These are phyloP conservation scores for Mycena crocata DNA, from an alignment of 768 basidiomycete genomes.

Conservation along the genomic window DNA sequence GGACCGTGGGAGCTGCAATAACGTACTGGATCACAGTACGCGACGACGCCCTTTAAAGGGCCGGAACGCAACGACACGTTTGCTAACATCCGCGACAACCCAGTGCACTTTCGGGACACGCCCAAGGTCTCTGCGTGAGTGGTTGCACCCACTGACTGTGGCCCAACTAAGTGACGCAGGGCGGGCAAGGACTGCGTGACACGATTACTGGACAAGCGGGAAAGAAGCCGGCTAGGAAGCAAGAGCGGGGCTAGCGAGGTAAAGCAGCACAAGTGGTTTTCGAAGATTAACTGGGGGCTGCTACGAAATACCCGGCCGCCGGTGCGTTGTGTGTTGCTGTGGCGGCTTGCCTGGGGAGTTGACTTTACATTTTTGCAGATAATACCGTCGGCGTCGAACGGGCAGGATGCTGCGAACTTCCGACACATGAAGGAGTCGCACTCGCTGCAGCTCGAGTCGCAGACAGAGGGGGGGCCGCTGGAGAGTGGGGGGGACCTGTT, in stretches of 20 bases:
- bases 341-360: constrained; percentile 29
- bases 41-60: constrained; percentile 99
- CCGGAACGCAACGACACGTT: constrained; percentile 95
- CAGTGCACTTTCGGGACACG: constrained; percentile 87
- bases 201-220: constrained; percentile 92
- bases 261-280: constrained; percentile 99
- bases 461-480: constrained; percentile 54
- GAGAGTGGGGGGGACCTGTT: constrained; percentile 75
- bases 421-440: constrained; percentile 91
- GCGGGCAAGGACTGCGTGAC: constrained; percentile 89
- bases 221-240: constrained; percentile 88
- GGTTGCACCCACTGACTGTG: constrained; percentile 34
- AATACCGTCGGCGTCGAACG: constrained; percentile 81
- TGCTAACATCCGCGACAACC: constrained; percentile 89
- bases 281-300: constrained; percentile 95
- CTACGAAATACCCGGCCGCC: constrained; percentile 93
- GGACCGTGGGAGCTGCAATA: constrained; percentile 47
- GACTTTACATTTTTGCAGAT: constrained; percentile 67
- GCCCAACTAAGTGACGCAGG: constrained; percentile 52
- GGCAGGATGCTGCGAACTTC: constrained; percentile 88
- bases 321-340: constrained; percentile 60
- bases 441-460: constrained; percentile 86
- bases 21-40: constrained; percentile 79
- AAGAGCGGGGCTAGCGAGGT: constrained; percentile 97
- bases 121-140: constrained; percentile 83